phyloP scores from a whole-genome alignment of 176 grass and related monocot species.

The Puccinellia tenuiflora region DNA sequence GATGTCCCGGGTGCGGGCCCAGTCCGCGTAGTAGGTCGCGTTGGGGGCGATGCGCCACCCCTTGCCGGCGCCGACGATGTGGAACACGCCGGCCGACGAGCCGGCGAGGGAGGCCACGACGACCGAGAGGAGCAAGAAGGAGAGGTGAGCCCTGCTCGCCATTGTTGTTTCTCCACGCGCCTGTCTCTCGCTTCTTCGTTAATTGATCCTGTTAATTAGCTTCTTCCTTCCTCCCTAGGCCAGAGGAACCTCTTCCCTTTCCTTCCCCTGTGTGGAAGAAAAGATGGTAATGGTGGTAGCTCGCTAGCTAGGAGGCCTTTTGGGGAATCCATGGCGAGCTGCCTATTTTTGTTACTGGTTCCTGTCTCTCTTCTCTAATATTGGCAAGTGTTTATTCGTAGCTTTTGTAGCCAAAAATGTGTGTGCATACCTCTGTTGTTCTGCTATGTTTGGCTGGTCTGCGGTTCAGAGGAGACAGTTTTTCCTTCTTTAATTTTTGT shows the following conservation, averaged over 20 bases:
- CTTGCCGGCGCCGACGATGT: constrained; percentile 82
- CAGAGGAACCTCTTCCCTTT: not conserved
- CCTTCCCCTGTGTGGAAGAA: constrained; percentile 12
- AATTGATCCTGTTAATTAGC: not conserved
- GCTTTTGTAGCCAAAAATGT: not conserved
- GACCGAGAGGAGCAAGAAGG: constrained; percentile 36
- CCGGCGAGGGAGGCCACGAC: constrained; percentile 42
- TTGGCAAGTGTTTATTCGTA: constrained; percentile 12
- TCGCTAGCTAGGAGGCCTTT: not conserved
- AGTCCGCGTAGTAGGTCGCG: constrained; percentile 71
- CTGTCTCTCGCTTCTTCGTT: not conserved
- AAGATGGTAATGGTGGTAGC: constrained; percentile 5
- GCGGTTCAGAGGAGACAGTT: not conserved
- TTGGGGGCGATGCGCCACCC: constrained; percentile 73
- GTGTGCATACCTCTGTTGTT: not conserved
- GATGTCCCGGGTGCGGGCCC: constrained; percentile 47
- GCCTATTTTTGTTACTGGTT: constrained; percentile 27
- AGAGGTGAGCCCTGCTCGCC: constrained; percentile 16
- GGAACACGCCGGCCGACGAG: constrained; percentile 44
- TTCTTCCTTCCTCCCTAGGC: not conserved
- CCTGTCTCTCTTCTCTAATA: constrained; percentile 19
- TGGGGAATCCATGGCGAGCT: not conserved
- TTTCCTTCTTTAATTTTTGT: not conserved
- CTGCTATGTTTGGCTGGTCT: constrained; percentile 24
- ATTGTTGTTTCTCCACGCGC: not conserved